Conservation (phyloP, 2,329 filamentous ascomycete genomes). For the Lachnellula suecica region DNA sequence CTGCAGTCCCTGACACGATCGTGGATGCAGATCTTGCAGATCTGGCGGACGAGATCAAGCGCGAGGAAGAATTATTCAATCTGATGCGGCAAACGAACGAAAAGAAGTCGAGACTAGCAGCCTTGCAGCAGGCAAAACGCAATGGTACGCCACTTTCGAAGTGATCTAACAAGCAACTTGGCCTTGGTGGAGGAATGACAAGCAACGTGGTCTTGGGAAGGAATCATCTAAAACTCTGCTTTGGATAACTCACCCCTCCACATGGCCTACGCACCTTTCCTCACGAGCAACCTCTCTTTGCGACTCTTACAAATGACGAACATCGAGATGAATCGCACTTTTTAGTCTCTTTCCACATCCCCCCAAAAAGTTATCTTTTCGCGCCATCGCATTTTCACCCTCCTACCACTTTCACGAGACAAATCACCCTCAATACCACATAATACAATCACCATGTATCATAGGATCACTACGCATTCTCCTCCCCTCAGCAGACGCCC, state of each 20-base stretch:
- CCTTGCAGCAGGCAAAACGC: not conserved
- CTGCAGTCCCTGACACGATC: not conserved
- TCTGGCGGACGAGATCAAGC: constrained; percentile 7
- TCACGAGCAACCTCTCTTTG: not conserved
- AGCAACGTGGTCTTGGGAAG: not conserved
- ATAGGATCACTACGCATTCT: too few species aligned
- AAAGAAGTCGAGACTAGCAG: constrained; percentile 9
- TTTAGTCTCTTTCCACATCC: too few species aligned
- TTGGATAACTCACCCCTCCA: not conserved
- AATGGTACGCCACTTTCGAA: not conserved
- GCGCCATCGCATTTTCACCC: too few species aligned
- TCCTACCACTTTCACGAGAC: too few species aligned
- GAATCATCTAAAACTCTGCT: not conserved
- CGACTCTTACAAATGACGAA: not conserved
- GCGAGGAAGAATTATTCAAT: constrained; percentile 2
- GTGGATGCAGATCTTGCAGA: constrained; percentile 3
- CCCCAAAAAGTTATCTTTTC: too few species aligned
- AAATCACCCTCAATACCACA: too few species aligned
- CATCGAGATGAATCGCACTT: too few species aligned
- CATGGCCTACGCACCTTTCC: too few species aligned
- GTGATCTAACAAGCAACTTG: not conserved
- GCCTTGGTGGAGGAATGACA: not conserved
- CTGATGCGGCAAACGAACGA: constrained; percentile 4
- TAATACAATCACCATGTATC: too few species aligned
- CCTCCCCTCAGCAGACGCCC: too few species aligned